Percentiles rank a stretch among this genome's conserved stretches.
These are phyloP conservation scores for Barnettozyma pratensis DNA, from an alignment of 805 yeast genomes.

Conservation along the genomic window DNA sequence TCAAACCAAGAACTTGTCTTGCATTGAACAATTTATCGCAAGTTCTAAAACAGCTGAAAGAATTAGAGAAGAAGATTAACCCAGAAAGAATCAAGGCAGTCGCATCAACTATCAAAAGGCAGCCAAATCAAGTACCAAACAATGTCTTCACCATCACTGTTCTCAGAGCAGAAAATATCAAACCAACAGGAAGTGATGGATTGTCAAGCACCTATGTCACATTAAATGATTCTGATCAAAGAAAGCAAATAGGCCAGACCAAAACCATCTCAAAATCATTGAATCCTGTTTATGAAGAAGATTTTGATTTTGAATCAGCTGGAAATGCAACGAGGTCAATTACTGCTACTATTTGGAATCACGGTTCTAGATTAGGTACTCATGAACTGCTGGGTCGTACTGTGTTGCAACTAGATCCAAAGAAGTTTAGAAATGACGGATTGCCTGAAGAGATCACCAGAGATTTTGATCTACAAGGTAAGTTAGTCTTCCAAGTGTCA, in stretches of 20 bases:
- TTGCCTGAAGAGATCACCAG: conserved; percentile 54
- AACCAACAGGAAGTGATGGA: conserved; percentile 41
- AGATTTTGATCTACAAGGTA: conserved; percentile 62
- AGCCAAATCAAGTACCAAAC: conserved; percentile 27
- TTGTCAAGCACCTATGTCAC: conserved; percentile 56
- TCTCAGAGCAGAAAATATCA: conserved; percentile 57
- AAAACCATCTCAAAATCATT: conserved; percentile 52
- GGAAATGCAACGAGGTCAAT: conserved; percentile 41
- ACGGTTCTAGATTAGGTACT: conserved; percentile 37
- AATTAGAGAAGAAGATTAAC: conserved; percentile 50
- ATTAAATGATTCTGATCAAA: conserved; percentile 48
- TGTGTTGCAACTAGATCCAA: conserved; percentile 54
- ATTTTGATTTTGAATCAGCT: conserved; percentile 51
- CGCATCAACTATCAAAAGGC: conserved; percentile 29
- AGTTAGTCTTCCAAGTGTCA: conserved; percentile 58
- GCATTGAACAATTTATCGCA: conserved; percentile 65
- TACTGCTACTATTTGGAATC: conserved; percentile 69
- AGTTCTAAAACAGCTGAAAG: conserved; percentile 41
- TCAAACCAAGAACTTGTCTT: conserved; percentile 61
- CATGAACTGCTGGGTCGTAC: conserved; percentile 68
- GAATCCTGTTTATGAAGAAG: conserved; percentile 85
- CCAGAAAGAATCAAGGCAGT: conserved; percentile 46
- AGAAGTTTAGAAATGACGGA: conserved; percentile 60
- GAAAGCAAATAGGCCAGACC: conserved; percentile 63
- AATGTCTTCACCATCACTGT: conserved; percentile 62